Evolutionary conservation across 108 stramenopile species (phyloP).

Genomic region (Fragilaria crotonensis): DNA sequence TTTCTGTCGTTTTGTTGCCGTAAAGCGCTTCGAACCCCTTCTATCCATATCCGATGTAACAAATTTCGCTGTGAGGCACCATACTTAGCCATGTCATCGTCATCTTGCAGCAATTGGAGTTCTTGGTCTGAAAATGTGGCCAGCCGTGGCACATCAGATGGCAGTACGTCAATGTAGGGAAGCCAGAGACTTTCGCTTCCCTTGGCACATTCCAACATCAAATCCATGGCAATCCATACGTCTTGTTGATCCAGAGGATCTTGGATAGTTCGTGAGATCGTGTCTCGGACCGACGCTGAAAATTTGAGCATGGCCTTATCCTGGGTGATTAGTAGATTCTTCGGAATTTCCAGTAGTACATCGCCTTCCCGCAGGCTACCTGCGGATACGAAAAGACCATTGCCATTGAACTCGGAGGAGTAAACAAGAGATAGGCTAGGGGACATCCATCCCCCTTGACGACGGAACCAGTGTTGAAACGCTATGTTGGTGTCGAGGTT

Average conservation of each 20-base stretch:
- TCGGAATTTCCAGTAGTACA: neutral
- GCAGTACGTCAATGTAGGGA: constrained; percentile 9
- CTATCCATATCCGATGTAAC: neutral
- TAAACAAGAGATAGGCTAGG: neutral
- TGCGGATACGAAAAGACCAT: neutral
- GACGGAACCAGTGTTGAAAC: neutral
- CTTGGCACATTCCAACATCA: constrained; percentile 10
- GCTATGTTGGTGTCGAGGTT: too few relatives aligned
- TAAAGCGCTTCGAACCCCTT: neutral
- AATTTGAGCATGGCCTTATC: neutral
- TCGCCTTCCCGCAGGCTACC: neutral
- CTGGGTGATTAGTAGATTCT: too few relatives aligned
- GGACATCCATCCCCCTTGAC: neutral
- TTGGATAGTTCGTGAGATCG: neutral
- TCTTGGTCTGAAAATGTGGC: constrained; percentile 4
- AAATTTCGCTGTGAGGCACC: neutral
- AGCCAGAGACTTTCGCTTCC: neutral
- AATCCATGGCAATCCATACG: constrained; percentile 5
- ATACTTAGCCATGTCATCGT: neutral
- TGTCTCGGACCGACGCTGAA: neutral
- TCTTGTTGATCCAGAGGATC: constrained; percentile 10
- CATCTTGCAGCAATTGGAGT: constrained; percentile 5
- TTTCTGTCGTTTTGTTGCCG: neutral
- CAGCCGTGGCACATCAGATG: constrained; percentile 7
- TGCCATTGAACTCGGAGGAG: neutral